Evolutionary conservation across 108 stramenopile genomes (phyloP).

Genomic region (Skeletonema marinoi): DNA sequence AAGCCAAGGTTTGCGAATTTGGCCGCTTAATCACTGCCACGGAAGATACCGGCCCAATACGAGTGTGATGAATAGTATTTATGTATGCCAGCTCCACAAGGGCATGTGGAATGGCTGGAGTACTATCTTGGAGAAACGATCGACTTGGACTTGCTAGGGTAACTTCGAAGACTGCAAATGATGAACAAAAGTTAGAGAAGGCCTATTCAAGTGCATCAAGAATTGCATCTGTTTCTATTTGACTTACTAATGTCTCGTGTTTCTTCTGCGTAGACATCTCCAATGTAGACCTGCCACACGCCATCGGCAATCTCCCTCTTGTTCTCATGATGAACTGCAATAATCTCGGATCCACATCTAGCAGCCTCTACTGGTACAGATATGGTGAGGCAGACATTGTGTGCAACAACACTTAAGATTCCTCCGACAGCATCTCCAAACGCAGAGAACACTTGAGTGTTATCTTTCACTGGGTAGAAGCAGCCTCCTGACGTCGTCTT

Average conservation of each 20-base stretch:
- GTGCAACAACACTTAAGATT: slow-evolving; percentile 62
- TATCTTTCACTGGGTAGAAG: slow-evolving; percentile 65
- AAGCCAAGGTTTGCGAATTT: slow-evolving; percentile 20
- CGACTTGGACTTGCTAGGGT: slow-evolving; percentile 12
- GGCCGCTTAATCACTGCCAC: slow-evolving; percentile 33
- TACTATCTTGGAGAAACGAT: slow-evolving; percentile 3
- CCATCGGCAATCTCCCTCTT: slow-evolving; percentile 35
- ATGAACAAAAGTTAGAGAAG: background rate
- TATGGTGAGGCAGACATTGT: slow-evolving; percentile 53
- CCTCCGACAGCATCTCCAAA: slow-evolving; percentile 79
- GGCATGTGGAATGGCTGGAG: slow-evolving; percentile 13
- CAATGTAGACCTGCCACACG: slow-evolving; percentile 41
- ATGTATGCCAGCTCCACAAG: slow-evolving; percentile 33
- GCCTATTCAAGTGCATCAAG: background rate
- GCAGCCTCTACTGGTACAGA: slow-evolving; percentile 27
- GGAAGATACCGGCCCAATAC: slow-evolving; percentile 23
- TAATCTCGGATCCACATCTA: slow-evolving; percentile 37
- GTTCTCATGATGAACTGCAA: slow-evolving; percentile 52
- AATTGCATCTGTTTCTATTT: background rate
- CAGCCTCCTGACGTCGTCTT: slow-evolving; percentile 44
- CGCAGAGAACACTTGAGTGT: slow-evolving; percentile 53
- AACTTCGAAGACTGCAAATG: slow-evolving; percentile 30
- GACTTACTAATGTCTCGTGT: slow-evolving; percentile 23
- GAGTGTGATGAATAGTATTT: slow-evolving; percentile 34
- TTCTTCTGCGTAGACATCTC: slow-evolving; percentile 64